Evolutionary conservation across 139 green algal genomes (phyloP).

Genomic region (Closterium sp.): DNA sequence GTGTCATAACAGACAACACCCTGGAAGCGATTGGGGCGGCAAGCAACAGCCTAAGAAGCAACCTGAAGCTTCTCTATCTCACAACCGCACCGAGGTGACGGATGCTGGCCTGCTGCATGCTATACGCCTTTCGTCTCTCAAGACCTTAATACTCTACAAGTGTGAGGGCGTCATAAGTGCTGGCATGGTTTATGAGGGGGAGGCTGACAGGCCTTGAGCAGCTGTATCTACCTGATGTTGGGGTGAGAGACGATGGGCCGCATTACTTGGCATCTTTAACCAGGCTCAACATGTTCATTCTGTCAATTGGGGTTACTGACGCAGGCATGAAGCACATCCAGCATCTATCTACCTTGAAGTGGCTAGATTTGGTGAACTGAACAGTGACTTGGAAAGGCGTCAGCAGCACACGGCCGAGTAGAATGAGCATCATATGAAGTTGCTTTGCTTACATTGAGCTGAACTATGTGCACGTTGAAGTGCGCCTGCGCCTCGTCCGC

Average conservation of each 20-base stretch:
- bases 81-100: not conserved
- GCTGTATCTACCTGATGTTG: not conserved
- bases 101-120: not conserved
- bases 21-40: not conserved
- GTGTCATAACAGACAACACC: not conserved
- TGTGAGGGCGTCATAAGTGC: not conserved
- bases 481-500: too few species aligned
- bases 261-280: not conserved
- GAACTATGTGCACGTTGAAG: too few species aligned
- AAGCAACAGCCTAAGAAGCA: not conserved
- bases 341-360: not conserved
- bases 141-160: not conserved
- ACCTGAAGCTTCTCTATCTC: not conserved
- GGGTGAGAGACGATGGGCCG: not conserved
- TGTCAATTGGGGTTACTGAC: not conserved
- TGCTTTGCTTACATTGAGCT: too few species aligned
- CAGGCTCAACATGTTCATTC: not conserved
- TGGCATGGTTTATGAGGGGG: not conserved
- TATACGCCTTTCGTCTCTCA: not conserved
- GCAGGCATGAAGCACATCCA: not conserved
- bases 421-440: too few species aligned
- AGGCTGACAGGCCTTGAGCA: not conserved
- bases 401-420: too few species aligned
- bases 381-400: not conserved
- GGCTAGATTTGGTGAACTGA: not conserved